A percentile compares a stretch with the other conserved stretches of the same genome.
phyloP scores from a whole-genome alignment of 1,284 basidiomycete genomes.

The Ceratobasidium papillatum region DNA sequence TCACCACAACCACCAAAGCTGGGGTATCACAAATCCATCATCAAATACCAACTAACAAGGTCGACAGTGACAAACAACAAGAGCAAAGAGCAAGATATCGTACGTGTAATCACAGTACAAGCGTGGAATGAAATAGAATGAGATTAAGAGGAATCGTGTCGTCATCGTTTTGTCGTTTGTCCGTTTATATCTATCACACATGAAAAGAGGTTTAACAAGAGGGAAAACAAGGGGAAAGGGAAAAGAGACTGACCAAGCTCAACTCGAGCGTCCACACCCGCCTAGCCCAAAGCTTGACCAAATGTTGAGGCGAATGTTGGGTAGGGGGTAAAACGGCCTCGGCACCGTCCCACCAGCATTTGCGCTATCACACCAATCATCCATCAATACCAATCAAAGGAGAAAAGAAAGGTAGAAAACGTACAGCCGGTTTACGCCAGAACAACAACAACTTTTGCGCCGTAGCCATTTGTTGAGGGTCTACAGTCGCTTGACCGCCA shows the following conservation, averaged over 20 bases:
- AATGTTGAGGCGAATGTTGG: conserved; percentile 60
- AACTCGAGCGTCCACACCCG: conserved; percentile 99
- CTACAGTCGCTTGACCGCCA: conserved; percentile 78
- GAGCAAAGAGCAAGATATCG: background rate
- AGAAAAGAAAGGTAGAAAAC: conserved; percentile 50
- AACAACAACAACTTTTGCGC: conserved; percentile 97
- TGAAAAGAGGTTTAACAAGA: background rate
- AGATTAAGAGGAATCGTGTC: conserved; percentile 15
- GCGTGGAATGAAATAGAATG: background rate
- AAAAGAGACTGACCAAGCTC: conserved; percentile 75
- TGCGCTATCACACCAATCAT: conserved; percentile 65
- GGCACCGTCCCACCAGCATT: conserved; percentile 99
- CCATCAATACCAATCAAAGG: background rate
- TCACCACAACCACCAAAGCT: background rate
- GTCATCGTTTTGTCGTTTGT: background rate
- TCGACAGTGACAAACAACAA: background rate
- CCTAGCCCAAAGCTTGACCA: conserved; percentile 92
- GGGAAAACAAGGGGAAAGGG: background rate
- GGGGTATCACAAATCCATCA: conserved; percentile 17
- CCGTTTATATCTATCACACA: background rate
- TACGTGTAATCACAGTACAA: background rate
- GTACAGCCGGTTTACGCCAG: conserved; percentile 97
- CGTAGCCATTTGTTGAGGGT: conserved; percentile 93
- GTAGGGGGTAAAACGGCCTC: conserved; percentile 80
- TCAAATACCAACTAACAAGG: conserved; percentile 5